phyloP scores from a whole-genome alignment of 1,284 basidiomycete species.

The Malassezia caprae region DNA sequence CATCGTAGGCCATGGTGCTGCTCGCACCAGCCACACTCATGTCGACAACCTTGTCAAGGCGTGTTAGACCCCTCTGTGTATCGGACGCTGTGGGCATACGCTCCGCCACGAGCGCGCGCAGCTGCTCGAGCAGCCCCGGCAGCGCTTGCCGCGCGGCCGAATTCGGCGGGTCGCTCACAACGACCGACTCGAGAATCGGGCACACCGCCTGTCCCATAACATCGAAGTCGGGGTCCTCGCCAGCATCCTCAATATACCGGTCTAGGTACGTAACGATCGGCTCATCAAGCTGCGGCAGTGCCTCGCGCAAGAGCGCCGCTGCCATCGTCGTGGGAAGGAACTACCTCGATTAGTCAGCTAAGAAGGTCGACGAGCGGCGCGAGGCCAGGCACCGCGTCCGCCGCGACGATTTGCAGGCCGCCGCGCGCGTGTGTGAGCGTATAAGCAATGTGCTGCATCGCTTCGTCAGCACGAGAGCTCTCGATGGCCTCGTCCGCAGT shows the following conservation, averaged over 20 bases:
- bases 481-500: background rate
- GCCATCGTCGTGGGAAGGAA: slow-evolving; percentile 41
- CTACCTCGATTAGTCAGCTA: slow-evolving; percentile 10
- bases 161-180: slow-evolving; percentile 27
- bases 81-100: slow-evolving; percentile 20
- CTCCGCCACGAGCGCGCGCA: slow-evolving; percentile 32
- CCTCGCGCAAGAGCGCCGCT: slow-evolving; percentile 65
- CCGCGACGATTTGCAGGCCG: background rate
- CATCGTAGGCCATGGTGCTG: slow-evolving; percentile 33
- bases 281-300: slow-evolving; percentile 80
- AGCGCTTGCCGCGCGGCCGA: slow-evolving; percentile 23
- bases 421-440: background rate
- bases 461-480: background rate
- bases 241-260: slow-evolving; percentile 84
- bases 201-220: slow-evolving; percentile 35
- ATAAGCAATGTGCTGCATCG: background rate
- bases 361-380: background rate
- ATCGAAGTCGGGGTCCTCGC: slow-evolving; percentile 35
- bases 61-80: slow-evolving; percentile 33
- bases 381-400: slow-evolving; percentile 5
- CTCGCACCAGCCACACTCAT: slow-evolving; percentile 64
- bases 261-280: slow-evolving; percentile 84
- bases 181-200: slow-evolving; percentile 43
- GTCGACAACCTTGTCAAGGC: slow-evolving; percentile 82
- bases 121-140: slow-evolving; percentile 25